These are phyloP conservation scores for Phyllosticta ampelicida DNA, from an alignment of 2,329 filamentous ascomycete genomes.

Conservation along the genomic window DNA sequence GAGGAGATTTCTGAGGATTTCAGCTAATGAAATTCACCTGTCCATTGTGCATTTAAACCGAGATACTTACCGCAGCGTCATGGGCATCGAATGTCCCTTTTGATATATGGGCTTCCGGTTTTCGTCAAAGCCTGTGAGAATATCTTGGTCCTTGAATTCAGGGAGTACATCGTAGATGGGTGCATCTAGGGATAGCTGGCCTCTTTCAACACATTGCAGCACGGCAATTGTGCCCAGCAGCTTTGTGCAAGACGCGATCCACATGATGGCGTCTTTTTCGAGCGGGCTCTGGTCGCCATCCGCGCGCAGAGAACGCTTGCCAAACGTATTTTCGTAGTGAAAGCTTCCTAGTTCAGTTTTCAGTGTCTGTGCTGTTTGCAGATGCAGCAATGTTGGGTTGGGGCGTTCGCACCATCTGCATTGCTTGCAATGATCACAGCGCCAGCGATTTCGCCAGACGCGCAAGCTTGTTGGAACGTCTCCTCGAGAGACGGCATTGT, in stretches of 20 bases:
- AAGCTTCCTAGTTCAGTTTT: slow-evolving; percentile 21
- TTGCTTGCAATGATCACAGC: slow-evolving; percentile 18
- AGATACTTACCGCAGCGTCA: slow-evolving; percentile 6
- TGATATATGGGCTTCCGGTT: slow-evolving; percentile 16
- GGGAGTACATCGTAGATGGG: slow-evolving; percentile 24
- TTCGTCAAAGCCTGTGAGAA: slow-evolving; percentile 17
- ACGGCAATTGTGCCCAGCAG: slow-evolving; percentile 25
- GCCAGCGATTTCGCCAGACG: slow-evolving; percentile 18
- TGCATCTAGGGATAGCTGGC: slow-evolving; percentile 21
- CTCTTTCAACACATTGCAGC: slow-evolving; percentile 26
- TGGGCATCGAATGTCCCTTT: slow-evolving; percentile 4
- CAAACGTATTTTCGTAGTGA: slow-evolving; percentile 27
- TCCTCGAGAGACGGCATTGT: slow-evolving; percentile 18
- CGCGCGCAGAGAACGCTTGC: slow-evolving; percentile 18
- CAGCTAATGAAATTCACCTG: no score
- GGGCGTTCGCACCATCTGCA: slow-evolving; percentile 15
- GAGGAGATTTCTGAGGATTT: slow-evolving; percentile 16
- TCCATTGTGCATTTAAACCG: slow-evolving; percentile 9
- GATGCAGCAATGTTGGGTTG: not conserved
- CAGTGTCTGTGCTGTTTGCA: not conserved
- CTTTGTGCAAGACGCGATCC: slow-evolving; percentile 31
- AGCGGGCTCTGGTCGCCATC: slow-evolving; percentile 13
- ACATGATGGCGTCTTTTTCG: slow-evolving; percentile 21
- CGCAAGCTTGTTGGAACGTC: slow-evolving; percentile 16
- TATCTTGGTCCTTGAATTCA: slow-evolving; percentile 19